Base-by-base conservation (phyloP, 2,329 filamentous ascomycete genomes). In the Xylaria sp. region DNA sequence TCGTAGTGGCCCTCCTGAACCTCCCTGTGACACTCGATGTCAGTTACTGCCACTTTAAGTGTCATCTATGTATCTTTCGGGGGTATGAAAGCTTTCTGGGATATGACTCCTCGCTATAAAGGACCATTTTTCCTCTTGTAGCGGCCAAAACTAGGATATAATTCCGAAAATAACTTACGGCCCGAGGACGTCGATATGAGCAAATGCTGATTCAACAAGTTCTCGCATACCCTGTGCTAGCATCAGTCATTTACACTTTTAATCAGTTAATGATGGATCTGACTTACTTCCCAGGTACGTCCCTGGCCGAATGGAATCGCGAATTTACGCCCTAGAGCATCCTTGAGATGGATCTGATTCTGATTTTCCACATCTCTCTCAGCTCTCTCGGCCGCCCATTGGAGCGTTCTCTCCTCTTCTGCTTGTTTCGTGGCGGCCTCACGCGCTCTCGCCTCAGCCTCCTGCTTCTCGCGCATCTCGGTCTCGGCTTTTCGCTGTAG, bases 1-100 rank as follows among this genome's bases (percentile, higher is more conserved):
- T 95, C 92, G 77, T 93, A 94, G 73, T 92, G 90, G 1, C 92
- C 91, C 63, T 90, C 86, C 67, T 87, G 85, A 31, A 95, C 92
- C 70, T 92, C 89, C 5, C 53, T 55, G 36, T 11, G n/a, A 39
- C 20, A 39, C 20, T 20, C 17, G 20, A 11, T 27, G 33, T 54
- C 20, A 54, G 36, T 27, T 27, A 10, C 1, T 13, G n/a, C 22
- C 22, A 11, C 15, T 27, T 15, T 17, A 3, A n/a, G 20, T 25
- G 22, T 25, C 20, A 17, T 15, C n/a, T 38, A 9, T 38, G 29
- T 25, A 9, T 15, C 5, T 49, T 10, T 27, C 1, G 20, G 15
- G n/a, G 7, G 38, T 0, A n/a, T 25, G 20, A 11, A 45, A 45
- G 11, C 20, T 0, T 45, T 11, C 9, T 10, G n/a, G 20, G 9